Base-by-base conservation (phyloP, 1,284 basidiomycete species). In the Macrocybe sp. region DNA sequence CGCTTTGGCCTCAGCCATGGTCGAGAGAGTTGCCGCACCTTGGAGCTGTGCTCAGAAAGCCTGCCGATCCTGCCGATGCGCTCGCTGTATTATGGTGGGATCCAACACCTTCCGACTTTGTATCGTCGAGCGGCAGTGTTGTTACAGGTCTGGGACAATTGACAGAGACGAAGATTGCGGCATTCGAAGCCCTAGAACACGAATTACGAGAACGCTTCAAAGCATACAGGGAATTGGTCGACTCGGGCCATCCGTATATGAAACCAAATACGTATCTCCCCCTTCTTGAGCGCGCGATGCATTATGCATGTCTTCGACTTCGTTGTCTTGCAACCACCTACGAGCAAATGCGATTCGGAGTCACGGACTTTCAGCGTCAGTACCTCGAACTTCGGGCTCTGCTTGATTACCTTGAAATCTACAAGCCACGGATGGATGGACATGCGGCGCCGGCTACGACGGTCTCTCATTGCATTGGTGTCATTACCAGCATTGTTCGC, bases 351-450 rank as follows among this genome's bases (percentile, higher is more conserved):
- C 11, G 14, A 14, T 37, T 37, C 35, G 14, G 11, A 11, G 35
- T 37, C 14, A 14, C 14, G 35, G 35, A 37, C 11, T 37, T 50
- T 36, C 48, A 50, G 32, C 35, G 45, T 3, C 35, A 35, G 30
- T 50, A 7, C 29, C 41, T 52, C 12, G 44, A 52, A 32, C 35
- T 47, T n/a, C 8, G 14, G 7, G 51, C 42, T 5, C 36, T 41
- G 32, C 22, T 52, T 9, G 34, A 42, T n/a, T 52, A 47, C 41
- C 9, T 44, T 9, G 10, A 36, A n/a, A 12, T 50, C 9, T 50
- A 50, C 29, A 42, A 50, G 28, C 45, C 36, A 2, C 48, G 45
- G 3, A 44, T 52, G 44, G 50, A 52, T 31, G 51, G 51, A 7
- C 37, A 38, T 28, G 6, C 4, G 37, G 28, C 37, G 7, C 14